phyloP scores from a whole-genome alignment of 495 filamentous ascomycete species.

The Venustampulla echinocandica region DNA sequence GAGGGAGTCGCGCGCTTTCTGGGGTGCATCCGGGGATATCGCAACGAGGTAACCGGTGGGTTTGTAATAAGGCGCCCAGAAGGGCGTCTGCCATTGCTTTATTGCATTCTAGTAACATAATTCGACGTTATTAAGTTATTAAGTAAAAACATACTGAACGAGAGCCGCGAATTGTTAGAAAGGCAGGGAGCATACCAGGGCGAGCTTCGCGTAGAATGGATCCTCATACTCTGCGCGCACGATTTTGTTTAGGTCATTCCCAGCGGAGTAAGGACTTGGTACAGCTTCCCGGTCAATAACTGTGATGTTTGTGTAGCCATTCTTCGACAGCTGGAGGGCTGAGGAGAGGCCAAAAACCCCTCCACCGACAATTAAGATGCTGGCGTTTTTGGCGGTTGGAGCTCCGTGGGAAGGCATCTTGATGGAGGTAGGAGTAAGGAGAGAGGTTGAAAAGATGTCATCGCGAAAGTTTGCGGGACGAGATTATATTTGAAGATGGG shows the following conservation, averaged over 20 bases:
- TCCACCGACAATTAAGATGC: conserved; percentile 46
- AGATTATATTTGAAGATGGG: too few species aligned
- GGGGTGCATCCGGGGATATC: conserved; percentile 35
- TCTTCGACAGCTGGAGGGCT: conserved; percentile 43
- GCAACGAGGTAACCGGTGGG: conserved; percentile 46
- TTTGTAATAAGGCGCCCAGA: conserved; percentile 44
- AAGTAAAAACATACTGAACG: too few species aligned
- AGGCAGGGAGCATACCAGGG: too few species aligned
- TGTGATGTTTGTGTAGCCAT: conserved; percentile 39
- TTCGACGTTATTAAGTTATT: too few species aligned
- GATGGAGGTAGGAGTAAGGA: too few species aligned
- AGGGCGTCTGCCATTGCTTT: conserved; percentile 38
- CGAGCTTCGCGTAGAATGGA: conserved; percentile 45
- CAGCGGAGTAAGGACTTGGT: conserved; percentile 38
- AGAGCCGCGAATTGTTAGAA: too few species aligned
- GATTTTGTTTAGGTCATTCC: conserved; percentile 61
- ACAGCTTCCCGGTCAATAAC: conserved; percentile 47
- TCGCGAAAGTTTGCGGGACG: too few species aligned
- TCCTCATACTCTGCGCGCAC: conserved; percentile 56
- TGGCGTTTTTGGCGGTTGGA: background rate
- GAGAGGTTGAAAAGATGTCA: too few species aligned
- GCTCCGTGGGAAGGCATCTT: too few species aligned
- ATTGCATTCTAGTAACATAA: too few species aligned
- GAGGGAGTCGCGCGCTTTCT: conserved; percentile 39
- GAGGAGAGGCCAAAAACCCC: conserved; percentile 59